A percentile compares a stretch with the other conserved stretches of the same genome.
Conservation (phyloP, 768 basidiomycete species). For the Rhodotorula paludigena region DNA sequence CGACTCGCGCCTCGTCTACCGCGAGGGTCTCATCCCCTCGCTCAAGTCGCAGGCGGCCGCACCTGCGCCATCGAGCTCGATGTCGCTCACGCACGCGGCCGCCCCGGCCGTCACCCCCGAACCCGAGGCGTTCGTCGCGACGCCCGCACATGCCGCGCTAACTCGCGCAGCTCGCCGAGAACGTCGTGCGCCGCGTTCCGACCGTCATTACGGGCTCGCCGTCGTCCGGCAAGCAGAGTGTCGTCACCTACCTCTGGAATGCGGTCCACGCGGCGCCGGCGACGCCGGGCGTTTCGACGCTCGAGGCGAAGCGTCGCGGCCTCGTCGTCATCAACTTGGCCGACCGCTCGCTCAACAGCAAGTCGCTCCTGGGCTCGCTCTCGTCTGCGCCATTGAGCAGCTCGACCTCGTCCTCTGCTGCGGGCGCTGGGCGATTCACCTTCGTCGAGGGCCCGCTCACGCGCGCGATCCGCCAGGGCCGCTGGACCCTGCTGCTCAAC, state of each 20-base stretch:
- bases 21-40: slow-evolving; percentile 47
- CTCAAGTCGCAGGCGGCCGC: slow-evolving; percentile 42
- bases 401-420: slow-evolving; percentile 39
- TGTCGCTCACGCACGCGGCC: slow-evolving; percentile 24
- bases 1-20: slow-evolving; percentile 63
- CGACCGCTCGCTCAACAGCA: slow-evolving; percentile 90
- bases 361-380: slow-evolving; percentile 87
- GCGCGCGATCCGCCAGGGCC: slow-evolving; percentile 79
- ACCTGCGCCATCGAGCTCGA: slow-evolving; percentile 47
- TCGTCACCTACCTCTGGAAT: slow-evolving; percentile 70
- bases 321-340: slow-evolving; percentile 83
- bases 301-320: slow-evolving; percentile 21
- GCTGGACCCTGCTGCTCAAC: slow-evolving; percentile 89
- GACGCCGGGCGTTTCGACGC: slow-evolving; percentile 48
- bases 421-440: slow-evolving; percentile 78
- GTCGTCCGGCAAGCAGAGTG: slow-evolving; percentile 79
- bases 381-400: slow-evolving; percentile 62
- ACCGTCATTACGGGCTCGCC: slow-evolving; percentile 77
- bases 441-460: slow-evolving; percentile 94
- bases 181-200: slow-evolving; percentile 66
- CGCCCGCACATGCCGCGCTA: slow-evolving; percentile 60
- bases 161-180: slow-evolving; percentile 61
- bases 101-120: slow-evolving; percentile 10
- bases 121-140: slow-evolving; percentile 53
- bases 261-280: slow-evolving; percentile 57